phyloP scores from a whole-genome alignment of 2,329 filamentous ascomycete genomes.

The Macroventuria anomochaeta region DNA sequence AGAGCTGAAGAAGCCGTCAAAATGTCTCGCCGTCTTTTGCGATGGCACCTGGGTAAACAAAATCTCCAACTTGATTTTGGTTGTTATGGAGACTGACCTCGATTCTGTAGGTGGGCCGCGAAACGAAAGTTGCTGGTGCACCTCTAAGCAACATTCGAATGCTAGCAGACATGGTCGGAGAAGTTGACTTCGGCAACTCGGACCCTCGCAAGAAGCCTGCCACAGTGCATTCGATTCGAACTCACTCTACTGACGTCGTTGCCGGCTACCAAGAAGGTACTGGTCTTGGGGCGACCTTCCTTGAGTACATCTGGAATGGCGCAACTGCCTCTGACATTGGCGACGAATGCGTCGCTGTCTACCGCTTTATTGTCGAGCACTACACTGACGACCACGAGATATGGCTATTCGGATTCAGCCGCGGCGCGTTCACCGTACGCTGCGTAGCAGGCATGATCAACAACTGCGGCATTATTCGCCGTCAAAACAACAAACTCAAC shows the following conservation, averaged over 20 bases:
- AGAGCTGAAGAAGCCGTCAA: constrained; percentile 20
- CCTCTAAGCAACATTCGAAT: constrained; percentile 43
- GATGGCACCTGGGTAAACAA: constrained; percentile 44
- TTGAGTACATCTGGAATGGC: constrained; percentile 48
- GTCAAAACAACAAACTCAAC: constrained; percentile 13
- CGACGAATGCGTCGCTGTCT: constrained; percentile 44
- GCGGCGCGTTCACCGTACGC: constrained; percentile 55
- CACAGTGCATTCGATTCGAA: constrained; percentile 31
- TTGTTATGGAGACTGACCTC: not conserved
- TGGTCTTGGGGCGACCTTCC: constrained; percentile 44
- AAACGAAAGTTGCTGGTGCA: constrained; percentile 36
- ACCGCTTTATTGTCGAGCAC: constrained; percentile 46
- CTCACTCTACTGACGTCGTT: constrained; percentile 24
- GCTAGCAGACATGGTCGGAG: constrained; percentile 42
- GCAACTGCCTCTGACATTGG: constrained; percentile 46
- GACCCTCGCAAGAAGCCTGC: constrained; percentile 21
- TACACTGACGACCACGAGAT: constrained; percentile 50
- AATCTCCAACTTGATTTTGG: too few relatives aligned
- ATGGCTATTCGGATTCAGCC: constrained; percentile 55
- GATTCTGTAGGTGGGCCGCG: constrained; percentile 30
- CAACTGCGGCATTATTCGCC: constrained; percentile 50
- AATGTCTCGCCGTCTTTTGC: constrained; percentile 42
- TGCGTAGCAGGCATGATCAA: constrained; percentile 54
- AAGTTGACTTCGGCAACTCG: constrained; percentile 23
- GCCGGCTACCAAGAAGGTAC: constrained; percentile 49